These are phyloP conservation scores for Sugiyamaella floridensis DNA, from an alignment of 805 yeast genomes.

Conservation along the genomic window DNA sequence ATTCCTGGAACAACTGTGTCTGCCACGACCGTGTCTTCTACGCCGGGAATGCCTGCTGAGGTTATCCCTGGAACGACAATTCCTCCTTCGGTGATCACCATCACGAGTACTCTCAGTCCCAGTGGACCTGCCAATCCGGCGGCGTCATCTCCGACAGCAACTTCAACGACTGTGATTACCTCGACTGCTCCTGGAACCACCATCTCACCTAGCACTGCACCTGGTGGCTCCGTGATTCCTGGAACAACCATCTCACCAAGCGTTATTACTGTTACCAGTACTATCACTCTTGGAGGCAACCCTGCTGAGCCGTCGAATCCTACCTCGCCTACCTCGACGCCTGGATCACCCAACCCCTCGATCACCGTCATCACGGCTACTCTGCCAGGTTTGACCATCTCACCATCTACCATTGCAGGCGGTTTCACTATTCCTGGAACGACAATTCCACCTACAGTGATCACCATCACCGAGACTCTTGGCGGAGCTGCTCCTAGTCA, in stretches of 20 bases:
- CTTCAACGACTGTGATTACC: not conserved
- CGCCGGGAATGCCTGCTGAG: constrained; percentile 6
- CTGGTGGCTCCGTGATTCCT: constrained; percentile 6
- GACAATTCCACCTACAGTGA: constrained; percentile 6
- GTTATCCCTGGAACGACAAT: constrained; percentile 11
- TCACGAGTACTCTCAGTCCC: not conserved
- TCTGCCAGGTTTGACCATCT: constrained; percentile 1
- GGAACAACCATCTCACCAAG: constrained; percentile 11
- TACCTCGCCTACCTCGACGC: not conserved
- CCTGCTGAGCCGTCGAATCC: not conserved
- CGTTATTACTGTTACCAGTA: constrained; percentile 4
- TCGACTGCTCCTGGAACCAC: not conserved
- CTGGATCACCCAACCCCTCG: not conserved
- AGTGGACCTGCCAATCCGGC: not conserved
- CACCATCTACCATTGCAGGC: constrained; percentile 3
- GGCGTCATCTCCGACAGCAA: not conserved
- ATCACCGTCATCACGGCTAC: not conserved
- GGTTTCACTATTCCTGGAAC: constrained; percentile 5
- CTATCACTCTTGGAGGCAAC: constrained; percentile 3
- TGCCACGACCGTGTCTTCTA: constrained; percentile 6
- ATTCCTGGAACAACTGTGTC: constrained; percentile 14
- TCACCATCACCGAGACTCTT: constrained; percentile 1
- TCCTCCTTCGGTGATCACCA: constrained; percentile 2
- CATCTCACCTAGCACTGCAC: not conserved
- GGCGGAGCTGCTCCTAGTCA: not conserved